Evolutionary conservation across 345 rosid species (phyloP), one percentile per base, ranked within the genome.

Genomic region (Cardamine resedifolia): DNA sequence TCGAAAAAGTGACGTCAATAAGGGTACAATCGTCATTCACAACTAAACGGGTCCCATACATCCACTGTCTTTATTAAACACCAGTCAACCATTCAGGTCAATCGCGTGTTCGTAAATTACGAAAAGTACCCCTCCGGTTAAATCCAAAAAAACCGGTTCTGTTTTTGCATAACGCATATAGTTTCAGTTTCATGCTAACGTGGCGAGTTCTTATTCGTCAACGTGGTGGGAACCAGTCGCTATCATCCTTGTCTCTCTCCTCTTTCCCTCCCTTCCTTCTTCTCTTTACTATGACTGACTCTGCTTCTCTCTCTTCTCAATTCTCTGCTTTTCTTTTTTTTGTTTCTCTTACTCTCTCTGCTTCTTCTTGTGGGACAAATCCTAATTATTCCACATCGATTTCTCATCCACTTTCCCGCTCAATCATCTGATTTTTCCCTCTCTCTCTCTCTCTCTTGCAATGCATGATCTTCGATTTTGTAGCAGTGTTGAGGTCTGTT

Each of bases 391-490:
- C 45, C 77, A 2, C 58, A 7, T 60, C 44, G 33, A 55, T 52
- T 28, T 63, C 14, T 68, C 81, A 44, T 21, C 21, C 23, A 58
- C 10, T 66, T 56, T 59, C 64, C 66, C 72, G 64, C 64, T 60
- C 58, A 59, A 75, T 68, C 68, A 48, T 69, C 55, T 70, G 58
- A 49, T 36, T 62, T 27, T 73, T 44, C n/a, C n/a, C n/a, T 34
- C 9, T 8, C 0, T 0, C 55, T 20, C 78, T 81, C 87, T 66
- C 59, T 38, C 44, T 56, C 53, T 20, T 20, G 82, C 88, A 84
- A 86, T 92, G 93, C 89, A 47, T 51, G 93, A 90, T 88, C 91
- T 88, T 83, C 79, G 71, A 50, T 57, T 75, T 53, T 9, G 43
- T 38, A 77, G 16, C 56, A 68, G 55, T 80, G 63, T 78, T 44